phyloP scores from a whole-genome alignment of 148 eudicot species.

The Camellia granthamiana region DNA sequence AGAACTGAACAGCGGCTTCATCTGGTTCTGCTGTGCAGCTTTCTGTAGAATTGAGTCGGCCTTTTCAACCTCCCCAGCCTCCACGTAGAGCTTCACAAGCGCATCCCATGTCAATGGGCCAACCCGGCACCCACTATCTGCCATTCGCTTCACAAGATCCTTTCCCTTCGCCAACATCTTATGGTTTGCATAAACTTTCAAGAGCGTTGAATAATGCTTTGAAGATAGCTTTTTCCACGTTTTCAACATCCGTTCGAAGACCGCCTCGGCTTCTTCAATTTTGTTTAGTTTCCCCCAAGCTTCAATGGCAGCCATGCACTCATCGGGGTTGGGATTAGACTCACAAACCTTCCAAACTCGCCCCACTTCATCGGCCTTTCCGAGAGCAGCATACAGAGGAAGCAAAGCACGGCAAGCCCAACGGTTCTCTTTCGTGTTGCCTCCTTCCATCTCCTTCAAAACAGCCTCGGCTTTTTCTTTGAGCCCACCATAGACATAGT shows the following conservation, averaged over 20 bases:
- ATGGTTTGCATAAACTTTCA: slow-evolving; percentile 67
- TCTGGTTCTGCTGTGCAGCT: slow-evolving; percentile 37
- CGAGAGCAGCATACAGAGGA: slow-evolving; percentile 64
- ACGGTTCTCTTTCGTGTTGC: slow-evolving; percentile 30
- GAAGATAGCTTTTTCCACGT: slow-evolving; percentile 35
- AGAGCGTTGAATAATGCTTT: slow-evolving; percentile 41
- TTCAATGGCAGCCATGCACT: slow-evolving; percentile 57
- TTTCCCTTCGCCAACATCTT: slow-evolving; percentile 76
- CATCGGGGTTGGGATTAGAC: slow-evolving; percentile 35
- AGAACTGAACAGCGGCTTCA: slow-evolving; percentile 54
- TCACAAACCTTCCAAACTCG: slow-evolving; percentile 64
- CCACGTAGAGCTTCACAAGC: slow-evolving; percentile 67
- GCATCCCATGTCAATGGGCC: slow-evolving; percentile 82
- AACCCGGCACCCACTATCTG: slow-evolving; percentile 47
- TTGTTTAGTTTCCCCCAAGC: slow-evolving; percentile 83
- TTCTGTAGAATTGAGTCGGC: slow-evolving; percentile 66
- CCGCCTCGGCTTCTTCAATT: slow-evolving; percentile 65
- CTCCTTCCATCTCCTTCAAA: slow-evolving; percentile 72
- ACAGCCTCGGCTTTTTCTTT: slow-evolving; percentile 66
- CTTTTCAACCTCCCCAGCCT: slow-evolving; percentile 85
- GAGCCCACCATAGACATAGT: slow-evolving; percentile 54
- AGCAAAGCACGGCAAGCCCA: slow-evolving; percentile 39
- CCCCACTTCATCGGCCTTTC: slow-evolving; percentile 62
- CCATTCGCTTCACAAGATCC: slow-evolving; percentile 71
- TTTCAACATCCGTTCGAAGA: slow-evolving; percentile 42